phyloP scores from a whole-genome alignment of 805 yeast genomes.

The Candida fluviatilis region DNA sequence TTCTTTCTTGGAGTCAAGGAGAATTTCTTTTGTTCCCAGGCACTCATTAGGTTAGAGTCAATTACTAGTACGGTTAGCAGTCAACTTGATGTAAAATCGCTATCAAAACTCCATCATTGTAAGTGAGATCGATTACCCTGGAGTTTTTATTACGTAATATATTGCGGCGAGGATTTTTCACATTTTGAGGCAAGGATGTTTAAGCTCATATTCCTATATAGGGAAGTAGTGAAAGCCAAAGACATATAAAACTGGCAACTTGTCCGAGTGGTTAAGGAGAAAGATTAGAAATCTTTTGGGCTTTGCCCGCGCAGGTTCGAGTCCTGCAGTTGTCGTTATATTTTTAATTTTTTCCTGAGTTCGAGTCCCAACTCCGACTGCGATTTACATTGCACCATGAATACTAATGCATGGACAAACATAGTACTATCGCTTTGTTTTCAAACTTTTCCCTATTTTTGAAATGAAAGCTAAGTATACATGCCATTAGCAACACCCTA shows the following conservation, averaged over 20 bases:
- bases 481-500: no score
- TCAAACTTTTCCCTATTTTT: no score
- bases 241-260: conserved; percentile 19
- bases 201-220: no score
- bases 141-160: background rate
- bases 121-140: background rate
- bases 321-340: conserved; percentile 67
- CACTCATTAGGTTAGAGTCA: conserved; percentile 10
- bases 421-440: no score
- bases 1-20: conserved; percentile 52
- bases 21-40: conserved; percentile 61
- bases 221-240: no score
- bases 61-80: no score
- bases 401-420: no score
- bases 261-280: conserved; percentile 70
- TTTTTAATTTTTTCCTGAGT: conserved; percentile 20
- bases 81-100: no score
- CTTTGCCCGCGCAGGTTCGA: conserved; percentile 68
- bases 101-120: background rate
- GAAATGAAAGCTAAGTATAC: no score
- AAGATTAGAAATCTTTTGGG: conserved; percentile 53
- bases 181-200: no score
- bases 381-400: no score
- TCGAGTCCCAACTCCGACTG: background rate
- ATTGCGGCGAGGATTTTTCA: no score